These are phyloP conservation scores for Rhododendron mucronatum DNA, from an alignment of 148 eudicot species.

Conservation along the genomic window DNA sequence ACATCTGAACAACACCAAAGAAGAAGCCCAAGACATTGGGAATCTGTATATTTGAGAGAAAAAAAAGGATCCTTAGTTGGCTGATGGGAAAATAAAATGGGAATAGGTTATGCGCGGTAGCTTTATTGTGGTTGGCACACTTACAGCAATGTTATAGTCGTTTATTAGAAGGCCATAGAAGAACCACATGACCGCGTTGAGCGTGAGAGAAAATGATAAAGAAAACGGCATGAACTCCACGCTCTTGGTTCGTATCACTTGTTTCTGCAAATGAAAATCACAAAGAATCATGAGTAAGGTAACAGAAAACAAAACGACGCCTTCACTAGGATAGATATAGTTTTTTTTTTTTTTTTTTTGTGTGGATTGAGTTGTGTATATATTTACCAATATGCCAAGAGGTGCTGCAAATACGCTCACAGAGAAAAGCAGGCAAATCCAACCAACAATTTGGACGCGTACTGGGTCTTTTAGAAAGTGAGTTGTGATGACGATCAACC, in stretches of 20 bases:
- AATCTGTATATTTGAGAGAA: neutral
- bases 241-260: slow-evolving; percentile 69
- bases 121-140: slow-evolving; percentile 16
- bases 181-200: slow-evolving; percentile 71
- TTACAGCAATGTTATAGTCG: slow-evolving; percentile 60
- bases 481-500: slow-evolving; percentile 35
- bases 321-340: no score
- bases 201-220: slow-evolving; percentile 50
- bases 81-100: neutral
- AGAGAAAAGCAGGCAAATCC: slow-evolving; percentile 68
- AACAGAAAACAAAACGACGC: neutral
- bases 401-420: slow-evolving; percentile 71
- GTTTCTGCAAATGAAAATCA: slow-evolving; percentile 37
- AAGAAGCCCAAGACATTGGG: slow-evolving; percentile 17
- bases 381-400: slow-evolving; percentile 60
- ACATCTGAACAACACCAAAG: slow-evolving; percentile 19
- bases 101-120: neutral
- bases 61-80: neutral
- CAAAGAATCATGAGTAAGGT: neutral
- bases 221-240: slow-evolving; percentile 76
- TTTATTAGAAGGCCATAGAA: slow-evolving; percentile 56
- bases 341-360: no score
- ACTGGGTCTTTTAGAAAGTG: slow-evolving; percentile 24
- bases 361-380: neutral
- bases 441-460: slow-evolving; percentile 46